Conservation (phyloP, 2,329 filamentous ascomycete species). For the Neophaeococcomyces aloes region DNA sequence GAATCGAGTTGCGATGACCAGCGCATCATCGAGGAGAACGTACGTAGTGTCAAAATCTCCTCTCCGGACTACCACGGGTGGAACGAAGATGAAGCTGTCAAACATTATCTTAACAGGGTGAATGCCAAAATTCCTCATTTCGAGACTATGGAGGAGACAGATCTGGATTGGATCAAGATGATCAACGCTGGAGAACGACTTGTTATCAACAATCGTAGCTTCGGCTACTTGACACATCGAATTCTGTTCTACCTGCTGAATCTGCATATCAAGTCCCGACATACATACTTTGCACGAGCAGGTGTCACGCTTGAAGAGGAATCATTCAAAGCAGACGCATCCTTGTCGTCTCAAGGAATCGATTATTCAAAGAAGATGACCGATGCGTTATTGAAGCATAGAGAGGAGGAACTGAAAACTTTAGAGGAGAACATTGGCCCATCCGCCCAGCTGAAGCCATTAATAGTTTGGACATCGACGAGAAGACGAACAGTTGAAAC, state of each 20-base stretch:
- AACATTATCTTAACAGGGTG: slow-evolving; percentile 82
- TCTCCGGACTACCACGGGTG: slow-evolving; percentile 92
- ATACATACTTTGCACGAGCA: slow-evolving; percentile 36
- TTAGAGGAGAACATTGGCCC: slow-evolving; percentile 58
- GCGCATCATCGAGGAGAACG: slow-evolving; percentile 89
- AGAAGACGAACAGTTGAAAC: slow-evolving; percentile 84
- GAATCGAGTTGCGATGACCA: slow-evolving; percentile 93
- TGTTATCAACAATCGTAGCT: slow-evolving; percentile 92
- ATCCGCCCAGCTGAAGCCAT: slow-evolving; percentile 60
- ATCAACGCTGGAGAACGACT: slow-evolving; percentile 92
- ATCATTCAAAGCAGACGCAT: slow-evolving; percentile 82
- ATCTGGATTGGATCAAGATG: slow-evolving; percentile 98
- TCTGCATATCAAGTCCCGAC: slow-evolving; percentile 75
- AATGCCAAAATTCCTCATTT: slow-evolving; percentile 88
- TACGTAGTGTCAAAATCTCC: slow-evolving; percentile 92
- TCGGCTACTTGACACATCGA: slow-evolving; percentile 89
- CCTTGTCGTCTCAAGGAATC: slow-evolving; percentile 66
- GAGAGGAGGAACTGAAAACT: slow-evolving; percentile 66
- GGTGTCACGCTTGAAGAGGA: slow-evolving; percentile 81
- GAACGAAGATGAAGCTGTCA: slow-evolving; percentile 83
- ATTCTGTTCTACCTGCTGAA: slow-evolving; percentile 99
- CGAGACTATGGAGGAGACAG: slow-evolving; percentile 88
- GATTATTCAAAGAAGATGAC: slow-evolving; percentile 80
- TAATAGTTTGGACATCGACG: slow-evolving; percentile 93
- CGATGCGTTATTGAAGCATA: slow-evolving; percentile 69